Base-by-base conservation (phyloP, 2,329 filamentous ascomycete species). In the Scedosporium dehoogii region DNA sequence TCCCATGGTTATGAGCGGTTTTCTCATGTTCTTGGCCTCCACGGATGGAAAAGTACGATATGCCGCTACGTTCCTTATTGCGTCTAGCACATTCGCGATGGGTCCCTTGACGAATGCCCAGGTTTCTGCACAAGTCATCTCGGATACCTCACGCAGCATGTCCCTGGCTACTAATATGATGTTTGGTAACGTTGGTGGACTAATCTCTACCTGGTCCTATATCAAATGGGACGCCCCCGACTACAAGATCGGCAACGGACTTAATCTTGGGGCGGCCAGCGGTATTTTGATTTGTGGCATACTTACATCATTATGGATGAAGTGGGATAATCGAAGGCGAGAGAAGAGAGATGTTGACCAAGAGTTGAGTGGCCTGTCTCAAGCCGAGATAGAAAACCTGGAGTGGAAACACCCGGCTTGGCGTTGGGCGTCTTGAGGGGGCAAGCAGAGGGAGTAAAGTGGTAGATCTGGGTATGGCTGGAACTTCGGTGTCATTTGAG, bases 321-420 rank as follows among this genome's bases (percentile, higher is more conserved):
- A 75, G 58, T 72, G 70, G 69, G 84, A 88, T 67, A 91, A 91
- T 68, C 80, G 75, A 69, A 79, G 76, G 67, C 78, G 87, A n/a
- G 81, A 81, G n/a, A 69, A 67, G 18, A 76, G 77, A 55, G 79
- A 84, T 69, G 74, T 84, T 3, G 84, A 85, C 70, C 71, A 75
- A 41, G 83, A 84, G 67, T 68, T 89, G 67, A 78, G 78, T 0
- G 85, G 85, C 0, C 66, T 86, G 69, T 77, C 74, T 16, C 71
- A 76, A 65, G 71, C 78, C 67, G 75, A 85, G 68, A 74, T 88
- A 16, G 77, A 84, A 65, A 81, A 85, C 67, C 69, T 89, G 64
- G 87, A 89, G 68, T 89, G 85, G 85, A 81, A 78, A 67, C 86
- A 90, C 71, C 87, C 88, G 5, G 81, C 74, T 3, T 89, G 88